Conservation (phyloP, 1,139 yeast species). For the Diutina catenulata region DNA sequence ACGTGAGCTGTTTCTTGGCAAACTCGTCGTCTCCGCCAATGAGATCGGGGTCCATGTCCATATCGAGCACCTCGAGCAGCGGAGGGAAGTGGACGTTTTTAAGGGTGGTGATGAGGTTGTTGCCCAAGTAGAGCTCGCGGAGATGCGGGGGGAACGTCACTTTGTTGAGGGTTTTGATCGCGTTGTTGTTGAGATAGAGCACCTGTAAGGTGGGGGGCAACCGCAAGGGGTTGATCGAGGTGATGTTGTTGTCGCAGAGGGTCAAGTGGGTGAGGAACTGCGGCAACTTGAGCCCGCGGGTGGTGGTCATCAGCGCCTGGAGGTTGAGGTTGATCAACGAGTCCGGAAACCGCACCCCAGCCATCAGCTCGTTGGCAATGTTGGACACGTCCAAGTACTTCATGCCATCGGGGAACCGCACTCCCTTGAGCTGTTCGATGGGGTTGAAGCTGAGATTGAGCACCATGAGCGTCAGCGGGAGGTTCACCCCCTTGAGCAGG, state of each 20-base stretch:
- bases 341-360: slow-evolving; percentile 36
- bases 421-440: slow-evolving; percentile 32
- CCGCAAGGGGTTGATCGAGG: slow-evolving; percentile 35
- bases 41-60: slow-evolving; percentile 27
- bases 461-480: slow-evolving; percentile 22
- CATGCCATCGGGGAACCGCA: slow-evolving; percentile 27
- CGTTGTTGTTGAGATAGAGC: slow-evolving; percentile 27
- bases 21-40: slow-evolving; percentile 18
- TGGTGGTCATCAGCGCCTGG: slow-evolving; percentile 36
- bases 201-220: slow-evolving; percentile 29
- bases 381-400: slow-evolving; percentile 28
- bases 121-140: slow-evolving; percentile 29
- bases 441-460: slow-evolving; percentile 30
- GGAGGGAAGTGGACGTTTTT: slow-evolving; percentile 33
- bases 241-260: slow-evolving; percentile 31
- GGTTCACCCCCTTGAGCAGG: slow-evolving; percentile 25
- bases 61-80: slow-evolving; percentile 25
- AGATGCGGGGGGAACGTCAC: slow-evolving; percentile 28
- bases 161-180: slow-evolving; percentile 34
- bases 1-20: slow-evolving; percentile 30
- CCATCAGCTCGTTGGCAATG: slow-evolving; percentile 37
- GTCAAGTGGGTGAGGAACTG: slow-evolving; percentile 19
- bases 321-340: slow-evolving; percentile 24
- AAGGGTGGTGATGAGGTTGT: slow-evolving; percentile 31
- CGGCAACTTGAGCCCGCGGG: slow-evolving; percentile 34